Evolutionary conservation across 164 flowering plant species (phyloP).

Genomic region (Magnolia kwangsiensis): DNA sequence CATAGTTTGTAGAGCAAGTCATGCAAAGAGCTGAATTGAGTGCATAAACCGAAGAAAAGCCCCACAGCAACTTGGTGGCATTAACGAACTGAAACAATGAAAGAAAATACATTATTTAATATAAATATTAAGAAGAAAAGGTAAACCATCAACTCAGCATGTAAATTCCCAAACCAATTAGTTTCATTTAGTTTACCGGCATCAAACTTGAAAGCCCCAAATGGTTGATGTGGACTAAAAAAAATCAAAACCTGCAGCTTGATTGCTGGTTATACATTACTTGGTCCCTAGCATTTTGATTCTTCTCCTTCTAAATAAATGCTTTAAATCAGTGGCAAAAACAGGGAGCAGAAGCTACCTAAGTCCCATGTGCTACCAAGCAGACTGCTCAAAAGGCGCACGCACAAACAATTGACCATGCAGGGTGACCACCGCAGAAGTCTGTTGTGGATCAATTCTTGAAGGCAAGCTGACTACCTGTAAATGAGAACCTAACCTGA

Average conservation of each 20-base stretch:
- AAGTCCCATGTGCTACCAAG: not conserved
- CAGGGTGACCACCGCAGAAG: constrained; percentile 92
- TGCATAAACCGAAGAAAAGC: not conserved
- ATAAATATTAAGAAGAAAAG: not conserved
- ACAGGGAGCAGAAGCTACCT: not conserved
- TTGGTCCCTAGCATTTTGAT: not conserved
- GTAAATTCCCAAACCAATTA: too few relatives aligned
- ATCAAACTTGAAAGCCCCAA: not conserved
- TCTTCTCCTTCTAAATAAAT: not conserved
- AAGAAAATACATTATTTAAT: not conserved
- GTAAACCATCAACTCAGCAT: not conserved
- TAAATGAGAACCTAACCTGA: not conserved
- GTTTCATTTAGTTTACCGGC: too few relatives aligned
- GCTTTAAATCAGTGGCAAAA: not conserved
- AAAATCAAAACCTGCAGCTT: not conserved
- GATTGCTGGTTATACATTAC: not conserved
- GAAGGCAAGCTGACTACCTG: constrained; percentile 84
- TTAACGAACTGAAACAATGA: not conserved
- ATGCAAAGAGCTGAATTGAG: not conserved
- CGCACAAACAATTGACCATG: constrained; percentile 95
- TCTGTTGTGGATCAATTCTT: constrained; percentile 93
- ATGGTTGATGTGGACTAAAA: not conserved
- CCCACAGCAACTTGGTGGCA: not conserved
- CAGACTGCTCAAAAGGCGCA: constrained; percentile 81
- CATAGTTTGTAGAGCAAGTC: not conserved